Percentiles rank a stretch among this genome's conserved stretches.
Evolutionary conservation across 306 rosid species (phyloP).

Genomic region (Alnus rubra): DNA sequence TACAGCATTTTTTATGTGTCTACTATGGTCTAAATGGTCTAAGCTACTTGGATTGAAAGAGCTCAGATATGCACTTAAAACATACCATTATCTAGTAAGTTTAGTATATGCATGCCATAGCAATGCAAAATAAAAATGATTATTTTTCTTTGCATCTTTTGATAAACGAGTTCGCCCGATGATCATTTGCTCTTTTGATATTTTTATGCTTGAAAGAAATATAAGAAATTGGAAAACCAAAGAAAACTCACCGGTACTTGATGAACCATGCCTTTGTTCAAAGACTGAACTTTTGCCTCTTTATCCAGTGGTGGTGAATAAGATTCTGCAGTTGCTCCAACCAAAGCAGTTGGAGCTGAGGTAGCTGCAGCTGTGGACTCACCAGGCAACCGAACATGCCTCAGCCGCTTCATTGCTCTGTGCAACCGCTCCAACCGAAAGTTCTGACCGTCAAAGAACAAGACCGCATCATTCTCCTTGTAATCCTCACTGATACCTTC

Average conservation of each 20-base stretch:
- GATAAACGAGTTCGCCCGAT: background rate
- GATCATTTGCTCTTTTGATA: background rate
- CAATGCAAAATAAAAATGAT: background rate
- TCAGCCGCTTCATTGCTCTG: slow-evolving; percentile 29
- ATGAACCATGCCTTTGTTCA: slow-evolving; percentile 10
- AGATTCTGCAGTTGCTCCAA: slow-evolving; percentile 12
- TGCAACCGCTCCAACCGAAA: slow-evolving; percentile 25
- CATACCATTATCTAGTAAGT: background rate
- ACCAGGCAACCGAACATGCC: slow-evolving; percentile 25
- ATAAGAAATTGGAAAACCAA: background rate
- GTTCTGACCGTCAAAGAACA: slow-evolving; percentile 23
- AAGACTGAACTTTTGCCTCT: slow-evolving; percentile 15
- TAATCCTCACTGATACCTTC: slow-evolving; percentile 27
- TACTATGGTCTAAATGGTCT: background rate
- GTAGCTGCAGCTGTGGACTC: slow-evolving; percentile 13
- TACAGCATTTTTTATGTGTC: background rate
- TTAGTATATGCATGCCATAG: background rate
- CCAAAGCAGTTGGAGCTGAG: slow-evolving; percentile 9
- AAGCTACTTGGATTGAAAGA: background rate
- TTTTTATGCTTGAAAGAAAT: background rate
- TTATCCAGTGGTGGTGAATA: slow-evolving; percentile 11
- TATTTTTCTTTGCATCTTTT: background rate
- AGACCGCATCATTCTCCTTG: slow-evolving; percentile 20
- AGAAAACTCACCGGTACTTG: slow-evolving; percentile 8
- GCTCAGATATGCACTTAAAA: background rate